A percentile compares a stretch with the other conserved stretches of the same genome.
These are phyloP conservation scores for Agaricus blazei DNA, from an alignment of 768 basidiomycete species.

Conservation along the genomic window DNA sequence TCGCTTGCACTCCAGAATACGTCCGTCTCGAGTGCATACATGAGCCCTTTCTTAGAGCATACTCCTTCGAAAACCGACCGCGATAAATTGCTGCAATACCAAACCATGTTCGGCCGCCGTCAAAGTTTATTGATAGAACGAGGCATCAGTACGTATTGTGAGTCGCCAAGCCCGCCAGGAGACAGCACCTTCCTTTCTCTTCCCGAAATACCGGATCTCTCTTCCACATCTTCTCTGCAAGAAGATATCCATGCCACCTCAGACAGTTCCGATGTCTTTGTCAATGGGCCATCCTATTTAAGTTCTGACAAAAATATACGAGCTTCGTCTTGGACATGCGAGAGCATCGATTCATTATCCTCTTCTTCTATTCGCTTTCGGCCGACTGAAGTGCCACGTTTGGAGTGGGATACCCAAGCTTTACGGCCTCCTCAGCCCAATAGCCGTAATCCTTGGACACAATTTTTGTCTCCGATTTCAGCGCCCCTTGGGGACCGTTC, in stretches of 20 bases:
- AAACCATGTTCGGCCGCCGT: neutral
- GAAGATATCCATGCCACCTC: neutral
- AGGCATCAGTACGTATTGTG: neutral
- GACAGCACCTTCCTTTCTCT: conserved; percentile 1
- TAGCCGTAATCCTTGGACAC: conserved; percentile 25
- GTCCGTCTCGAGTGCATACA: conserved; percentile 9
- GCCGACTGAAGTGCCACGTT: neutral
- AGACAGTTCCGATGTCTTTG: neutral
- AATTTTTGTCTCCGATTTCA: conserved; percentile 20
- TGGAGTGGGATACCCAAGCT: neutral
- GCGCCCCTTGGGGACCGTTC: conserved; percentile 8
- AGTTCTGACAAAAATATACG: neutral
- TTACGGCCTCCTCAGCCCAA: conserved; percentile 21
- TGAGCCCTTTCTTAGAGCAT: neutral
- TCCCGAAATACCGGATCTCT: conserved; percentile 8
- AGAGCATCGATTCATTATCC: neutral
- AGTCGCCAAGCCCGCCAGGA: neutral
- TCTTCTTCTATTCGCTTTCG: conserved; percentile 8
- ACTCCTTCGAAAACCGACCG: neutral
- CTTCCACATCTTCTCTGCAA: neutral
- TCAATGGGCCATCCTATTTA: neutral
- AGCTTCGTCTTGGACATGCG: neutral
- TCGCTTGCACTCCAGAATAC: neutral
- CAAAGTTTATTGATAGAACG: neutral
- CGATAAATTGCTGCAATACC: neutral